These are phyloP conservation scores for Pilatotrama ljubarskyi DNA, from an alignment of 768 basidiomycete genomes.

Conservation along the genomic window DNA sequence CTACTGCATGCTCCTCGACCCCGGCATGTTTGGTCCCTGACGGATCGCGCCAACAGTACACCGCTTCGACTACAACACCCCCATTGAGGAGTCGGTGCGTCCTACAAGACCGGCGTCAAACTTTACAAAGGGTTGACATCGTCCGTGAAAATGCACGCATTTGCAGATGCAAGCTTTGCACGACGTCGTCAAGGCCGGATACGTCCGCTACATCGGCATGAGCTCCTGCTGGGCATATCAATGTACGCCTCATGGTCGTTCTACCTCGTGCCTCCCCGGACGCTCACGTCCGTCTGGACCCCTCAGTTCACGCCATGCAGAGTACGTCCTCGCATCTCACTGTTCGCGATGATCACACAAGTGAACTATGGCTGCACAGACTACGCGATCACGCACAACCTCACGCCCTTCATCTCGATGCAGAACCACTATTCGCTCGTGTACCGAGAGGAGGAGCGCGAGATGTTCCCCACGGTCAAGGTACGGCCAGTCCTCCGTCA, in stretches of 20 bases:
- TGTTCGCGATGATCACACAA: neutral
- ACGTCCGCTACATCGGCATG: constrained; percentile 40
- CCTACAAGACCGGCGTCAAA: neutral
- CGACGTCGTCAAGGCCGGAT: constrained; percentile 43
- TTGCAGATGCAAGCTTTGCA: constrained; percentile 44
- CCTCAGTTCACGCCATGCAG: constrained; percentile 33
- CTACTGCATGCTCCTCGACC: neutral
- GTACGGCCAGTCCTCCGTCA: too few relatives aligned
- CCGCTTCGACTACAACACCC: constrained; percentile 35
- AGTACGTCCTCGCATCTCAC: constrained; percentile 7
- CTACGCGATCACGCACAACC: constrained; percentile 39
- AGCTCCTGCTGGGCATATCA: constrained; percentile 36
- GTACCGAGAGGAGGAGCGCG: constrained; percentile 63
- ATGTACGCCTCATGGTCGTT: too few relatives aligned
- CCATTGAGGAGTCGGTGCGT: constrained; percentile 37
- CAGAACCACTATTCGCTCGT: constrained; percentile 59
- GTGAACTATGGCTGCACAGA: constrained; percentile 28
- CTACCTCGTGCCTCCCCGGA: neutral
- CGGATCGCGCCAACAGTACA: constrained; percentile 12
- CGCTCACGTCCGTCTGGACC: neutral
- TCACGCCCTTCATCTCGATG: constrained; percentile 61
- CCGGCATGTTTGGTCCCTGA: too few relatives aligned
- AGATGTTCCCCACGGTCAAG: constrained; percentile 52
- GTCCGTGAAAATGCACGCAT: too few relatives aligned
- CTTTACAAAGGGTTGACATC: neutral